Evolutionary conservation across 257 asterid genomes (phyloP), one percentile per base, ranked within the genome.

Genomic region (Jaltomata sinuosa): DNA sequence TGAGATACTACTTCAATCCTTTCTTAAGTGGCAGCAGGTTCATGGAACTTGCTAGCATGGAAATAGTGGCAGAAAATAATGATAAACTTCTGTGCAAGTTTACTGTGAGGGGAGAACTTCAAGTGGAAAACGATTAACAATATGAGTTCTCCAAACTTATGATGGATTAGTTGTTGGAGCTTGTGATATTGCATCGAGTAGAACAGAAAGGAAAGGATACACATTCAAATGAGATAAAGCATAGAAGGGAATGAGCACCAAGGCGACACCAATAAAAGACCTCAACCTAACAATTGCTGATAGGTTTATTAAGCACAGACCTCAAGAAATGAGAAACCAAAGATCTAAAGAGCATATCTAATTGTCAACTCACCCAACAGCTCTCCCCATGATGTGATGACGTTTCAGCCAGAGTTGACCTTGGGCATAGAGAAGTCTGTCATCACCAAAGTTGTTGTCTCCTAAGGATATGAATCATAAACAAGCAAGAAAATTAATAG

Each of bases 381-480:
- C 99, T 92, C 99, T 92, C 84, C 99, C 99, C 99, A 97, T 94
- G 78, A 97, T 95, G 85, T 97, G 99, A 76, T 95, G 96, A 87
- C 97, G 91, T 50, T 95, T 92, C 83, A 97, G 89, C 99, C 99
- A 97, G 55, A 89, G 97, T 88, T 97, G 99, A 79, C 99, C 99
- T 0, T 94, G 94, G 82, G 99, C 99, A 84, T 97, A 97, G 55
- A 97, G 92, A 90, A 92, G 97, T 88, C 99, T 91, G 92, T 97
- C 99, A 85, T 97, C 99, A 81, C 97, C 98, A 84, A 88, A 90
- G 87, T 97, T 97, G 84, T 94, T 97, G 87, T 97, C 99, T 67
- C 99, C 99, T 97, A 94, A 72, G 11, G 64, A 82, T 55, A 88
- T 80, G 52, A 82, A 87, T 32, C 68, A 87, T 40, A 86, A 53